These are phyloP conservation scores for Leccinellum albellum DNA, from an alignment of 768 basidiomycete species.

Conservation along the genomic window DNA sequence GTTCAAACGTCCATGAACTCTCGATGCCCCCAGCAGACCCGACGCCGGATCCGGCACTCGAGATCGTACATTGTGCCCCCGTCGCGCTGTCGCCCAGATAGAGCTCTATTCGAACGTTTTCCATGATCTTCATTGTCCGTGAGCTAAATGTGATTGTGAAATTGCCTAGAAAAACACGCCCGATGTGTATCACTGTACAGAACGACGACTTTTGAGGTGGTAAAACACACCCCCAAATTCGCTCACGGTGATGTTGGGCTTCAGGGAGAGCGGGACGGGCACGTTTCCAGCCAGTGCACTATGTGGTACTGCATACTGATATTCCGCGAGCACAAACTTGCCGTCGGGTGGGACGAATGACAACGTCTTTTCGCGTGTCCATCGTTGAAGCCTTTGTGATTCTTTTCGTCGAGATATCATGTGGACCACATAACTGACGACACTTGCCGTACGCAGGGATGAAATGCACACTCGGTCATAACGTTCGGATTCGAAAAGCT, in stretches of 20 bases:
- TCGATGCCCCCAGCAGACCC: constrained; percentile 37
- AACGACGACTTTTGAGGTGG: neutral
- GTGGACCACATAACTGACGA: neutral
- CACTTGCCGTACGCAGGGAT: constrained; percentile 84
- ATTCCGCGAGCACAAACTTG: constrained; percentile 78
- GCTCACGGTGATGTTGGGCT: constrained; percentile 34
- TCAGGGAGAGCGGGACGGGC: constrained; percentile 50
- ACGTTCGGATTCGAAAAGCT: constrained; percentile 72
- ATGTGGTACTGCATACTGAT: constrained; percentile 57
- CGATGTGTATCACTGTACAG: neutral
- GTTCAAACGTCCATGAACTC: constrained; percentile 81
- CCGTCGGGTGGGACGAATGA: constrained; percentile 97
- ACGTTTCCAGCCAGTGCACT: constrained; percentile 39
- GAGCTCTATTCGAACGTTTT: constrained; percentile 68
- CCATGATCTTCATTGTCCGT: constrained; percentile 61
- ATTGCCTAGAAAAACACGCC: constrained; percentile 37
- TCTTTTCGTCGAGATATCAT: constrained; percentile 5
- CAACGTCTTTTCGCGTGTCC: constrained; percentile 69
- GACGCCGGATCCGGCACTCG: constrained; percentile 51
- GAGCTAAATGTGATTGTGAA: constrained; percentile 65
- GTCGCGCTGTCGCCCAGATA: constrained; percentile 72
- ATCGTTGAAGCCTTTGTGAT: constrained; percentile 63
- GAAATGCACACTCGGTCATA: constrained; percentile 80
- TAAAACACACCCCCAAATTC: constrained; percentile 30
- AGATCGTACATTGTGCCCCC: constrained; percentile 67